Conservation (phyloP, 257 asterid genomes). For the Nicotiana attenuata region DNA sequence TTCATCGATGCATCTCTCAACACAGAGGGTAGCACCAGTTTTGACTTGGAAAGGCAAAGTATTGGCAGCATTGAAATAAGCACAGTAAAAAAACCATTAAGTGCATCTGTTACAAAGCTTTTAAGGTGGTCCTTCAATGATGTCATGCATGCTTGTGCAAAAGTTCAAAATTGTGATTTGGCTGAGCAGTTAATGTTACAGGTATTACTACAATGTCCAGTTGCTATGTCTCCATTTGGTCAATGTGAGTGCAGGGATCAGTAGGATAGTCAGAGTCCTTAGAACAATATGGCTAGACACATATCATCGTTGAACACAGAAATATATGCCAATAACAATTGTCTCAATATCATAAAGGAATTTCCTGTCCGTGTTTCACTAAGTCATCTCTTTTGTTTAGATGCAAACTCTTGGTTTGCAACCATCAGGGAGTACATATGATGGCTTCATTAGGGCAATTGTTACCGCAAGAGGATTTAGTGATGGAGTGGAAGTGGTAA, state of each 20-base stretch:
- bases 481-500: slow-evolving; percentile 72
- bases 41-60: slow-evolving; percentile 13
- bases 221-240: background rate
- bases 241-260: background rate
- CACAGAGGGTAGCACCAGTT: slow-evolving; percentile 10
- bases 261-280: background rate
- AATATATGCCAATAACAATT: background rate
- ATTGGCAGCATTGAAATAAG: slow-evolving; percentile 23
- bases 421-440: slow-evolving; percentile 55
- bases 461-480: slow-evolving; percentile 43
- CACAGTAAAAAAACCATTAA: slow-evolving; percentile 29
- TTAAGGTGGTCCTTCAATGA: slow-evolving; percentile 66
- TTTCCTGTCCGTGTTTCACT: background rate
- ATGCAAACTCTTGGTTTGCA: slow-evolving; percentile 79
- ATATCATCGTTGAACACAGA: background rate
- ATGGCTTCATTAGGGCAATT: slow-evolving; percentile 62
- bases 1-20: slow-evolving; percentile 19
- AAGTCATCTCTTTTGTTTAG: slow-evolving; percentile 33
- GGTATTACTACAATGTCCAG: slow-evolving; percentile 34
- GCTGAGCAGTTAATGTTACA: slow-evolving; percentile 69
- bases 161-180: slow-evolving; percentile 34
- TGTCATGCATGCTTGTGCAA: slow-evolving; percentile 68
- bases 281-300: background rate
- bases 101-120: slow-evolving; percentile 35
- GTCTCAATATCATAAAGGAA: background rate